A percentile compares a stretch with the other conserved stretches of the same genome.
Evolutionary conservation across 345 rosid genomes (phyloP).

Genomic region (Adansonia digitata): DNA sequence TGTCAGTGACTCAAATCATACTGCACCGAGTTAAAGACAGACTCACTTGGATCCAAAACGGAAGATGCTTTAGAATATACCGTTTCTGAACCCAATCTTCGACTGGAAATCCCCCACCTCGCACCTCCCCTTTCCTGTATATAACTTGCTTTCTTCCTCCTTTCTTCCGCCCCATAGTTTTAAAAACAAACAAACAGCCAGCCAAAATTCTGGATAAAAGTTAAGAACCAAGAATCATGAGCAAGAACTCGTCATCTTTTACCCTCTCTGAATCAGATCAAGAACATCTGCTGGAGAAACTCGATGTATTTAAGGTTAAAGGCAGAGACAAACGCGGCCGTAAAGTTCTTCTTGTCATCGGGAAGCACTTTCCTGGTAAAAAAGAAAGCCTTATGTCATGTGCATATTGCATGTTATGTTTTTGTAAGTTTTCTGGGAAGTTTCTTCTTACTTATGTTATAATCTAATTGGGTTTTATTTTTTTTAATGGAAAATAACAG

Average conservation of each 20-base stretch:
- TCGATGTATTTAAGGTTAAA: conserved; percentile 37
- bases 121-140: neutral
- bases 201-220: neutral
- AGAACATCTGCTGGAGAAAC: conserved; percentile 20
- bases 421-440: neutral
- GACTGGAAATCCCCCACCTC: neutral
- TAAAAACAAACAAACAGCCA: neutral
- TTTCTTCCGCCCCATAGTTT: neutral
- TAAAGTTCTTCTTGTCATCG: conserved; percentile 34
- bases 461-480: neutral
- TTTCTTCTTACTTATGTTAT: neutral
- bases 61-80: conserved; percentile 19
- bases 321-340: conserved; percentile 28
- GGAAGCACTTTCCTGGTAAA: conserved; percentile 47
- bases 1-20: neutral
- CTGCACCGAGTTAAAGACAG: conserved; percentile 12
- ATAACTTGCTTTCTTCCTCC: neutral
- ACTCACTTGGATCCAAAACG: conserved; percentile 18
- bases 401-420: neutral
- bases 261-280: conserved; percentile 2
- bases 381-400: neutral
- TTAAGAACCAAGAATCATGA: too few relatives aligned
- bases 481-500: conserved; percentile 23
- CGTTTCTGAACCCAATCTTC: neutral
- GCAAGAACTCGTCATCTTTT: neutral